Percentiles rank a stretch among this genome's conserved stretches.
Evolutionary conservation across 306 rosid species (phyloP).

Genomic region (Lithocarpus polystachyus): DNA sequence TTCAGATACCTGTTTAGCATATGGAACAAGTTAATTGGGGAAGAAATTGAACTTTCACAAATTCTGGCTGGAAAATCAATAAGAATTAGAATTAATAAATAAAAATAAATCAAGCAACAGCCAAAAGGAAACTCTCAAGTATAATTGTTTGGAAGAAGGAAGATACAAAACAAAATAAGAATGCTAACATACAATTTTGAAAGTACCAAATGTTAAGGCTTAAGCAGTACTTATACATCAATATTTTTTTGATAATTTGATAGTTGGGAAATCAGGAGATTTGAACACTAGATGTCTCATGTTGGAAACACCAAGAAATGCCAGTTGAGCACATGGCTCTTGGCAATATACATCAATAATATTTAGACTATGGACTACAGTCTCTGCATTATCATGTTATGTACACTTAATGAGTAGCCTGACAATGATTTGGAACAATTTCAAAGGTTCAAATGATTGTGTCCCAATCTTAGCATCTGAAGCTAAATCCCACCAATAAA

Average conservation of each 20-base stretch:
- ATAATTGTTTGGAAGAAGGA: neutral
- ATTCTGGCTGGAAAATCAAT: neutral
- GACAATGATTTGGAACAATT: no score
- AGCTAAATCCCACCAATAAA: neutral
- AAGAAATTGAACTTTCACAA: neutral
- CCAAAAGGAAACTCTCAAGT: neutral
- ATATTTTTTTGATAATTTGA: neutral
- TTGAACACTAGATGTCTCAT: no score
- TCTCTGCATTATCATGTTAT: no score
- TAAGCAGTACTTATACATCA: neutral
- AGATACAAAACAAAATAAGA: neutral
- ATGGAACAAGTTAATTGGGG: slow-evolving; percentile 27
- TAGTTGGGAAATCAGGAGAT: no score
- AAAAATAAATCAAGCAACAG: neutral
- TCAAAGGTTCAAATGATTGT: no score
- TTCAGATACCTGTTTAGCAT: slow-evolving; percentile 8
- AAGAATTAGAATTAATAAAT: neutral
- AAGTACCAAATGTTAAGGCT: neutral
- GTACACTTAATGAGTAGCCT: no score
- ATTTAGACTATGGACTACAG: no score
- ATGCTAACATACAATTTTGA: neutral
- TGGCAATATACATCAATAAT: no score
- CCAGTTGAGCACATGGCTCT: no score
- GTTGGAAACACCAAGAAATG: no score
- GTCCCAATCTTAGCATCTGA: no score